A percentile compares a stretch with the other conserved stretches of the same genome.
Evolutionary conservation across 768 basidiomycete genomes (phyloP).

Genomic region (Leccinellum luteum): DNA sequence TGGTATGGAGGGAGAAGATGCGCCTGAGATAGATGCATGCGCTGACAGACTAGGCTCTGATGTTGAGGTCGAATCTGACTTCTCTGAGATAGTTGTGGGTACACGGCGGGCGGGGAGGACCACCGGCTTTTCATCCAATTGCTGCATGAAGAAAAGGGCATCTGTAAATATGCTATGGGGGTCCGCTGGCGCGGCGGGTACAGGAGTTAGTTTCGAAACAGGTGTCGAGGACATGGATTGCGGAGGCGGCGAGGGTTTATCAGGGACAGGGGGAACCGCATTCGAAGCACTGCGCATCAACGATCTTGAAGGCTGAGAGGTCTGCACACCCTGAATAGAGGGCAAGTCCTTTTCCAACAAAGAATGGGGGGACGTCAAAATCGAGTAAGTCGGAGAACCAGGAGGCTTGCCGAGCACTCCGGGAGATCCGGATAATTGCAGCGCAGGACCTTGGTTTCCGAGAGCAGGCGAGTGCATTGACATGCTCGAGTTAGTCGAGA

Average conservation of each 20-base stretch:
- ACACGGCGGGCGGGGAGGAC: slow-evolving; percentile 33
- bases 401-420: slow-evolving; percentile 12
- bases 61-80: slow-evolving; percentile 36
- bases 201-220: slow-evolving; percentile 25
- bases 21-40: slow-evolving; percentile 22
- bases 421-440: slow-evolving; percentile 20
- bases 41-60: slow-evolving; percentile 26
- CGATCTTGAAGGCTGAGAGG: slow-evolving; percentile 13
- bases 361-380: slow-evolving; percentile 38
- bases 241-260: slow-evolving; percentile 18
- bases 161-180: slow-evolving; percentile 47
- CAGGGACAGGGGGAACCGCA: slow-evolving; percentile 29
- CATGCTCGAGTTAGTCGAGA: slow-evolving; percentile 29
- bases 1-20: slow-evolving; percentile 17
- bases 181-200: slow-evolving; percentile 12
- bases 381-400: slow-evolving; percentile 27
- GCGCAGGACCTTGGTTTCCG: slow-evolving; percentile 11
- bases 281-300: slow-evolving; percentile 12
- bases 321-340: slow-evolving; percentile 32
- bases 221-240: slow-evolving; percentile 24
- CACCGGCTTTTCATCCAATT: slow-evolving; percentile 39
- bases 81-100: slow-evolving; percentile 45
- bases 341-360: slow-evolving; percentile 32
- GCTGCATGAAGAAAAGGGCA: slow-evolving; percentile 69
- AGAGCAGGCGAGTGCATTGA: slow-evolving; percentile 18